Base-by-base conservation (phyloP, 139 green algal species). In the Bryopsis sp. region DNA sequence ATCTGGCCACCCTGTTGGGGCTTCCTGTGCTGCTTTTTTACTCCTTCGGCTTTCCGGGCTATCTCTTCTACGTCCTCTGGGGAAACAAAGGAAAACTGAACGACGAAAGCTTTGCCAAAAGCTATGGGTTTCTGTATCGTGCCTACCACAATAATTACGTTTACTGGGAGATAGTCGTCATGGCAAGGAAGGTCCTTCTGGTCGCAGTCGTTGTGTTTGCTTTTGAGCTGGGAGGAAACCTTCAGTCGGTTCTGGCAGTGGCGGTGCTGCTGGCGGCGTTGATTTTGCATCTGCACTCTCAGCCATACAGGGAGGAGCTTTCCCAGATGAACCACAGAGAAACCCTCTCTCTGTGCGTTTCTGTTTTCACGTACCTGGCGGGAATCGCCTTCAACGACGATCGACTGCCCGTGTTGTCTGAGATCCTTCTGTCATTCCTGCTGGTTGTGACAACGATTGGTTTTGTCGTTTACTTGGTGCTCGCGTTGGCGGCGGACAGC, bases 301-400 rank as follows among this genome's bases (percentile, higher is more conserved):
- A n/a, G n/a, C n/a, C n/a, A n/a, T n/a, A n/a, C n/a, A n/a, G n/a
- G n/a, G n/a, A n/a, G n/a, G n/a, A n/a, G n/a, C n/a, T n/a, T n/a
- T n/a, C n/a, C n/a, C 15, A n/a, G n/a, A n/a, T n/a, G n/a, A n/a
- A n/a, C n/a, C 43, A 26, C 15, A 19, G 15, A 19, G 43, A 54
- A 19, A 19, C 15, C 15, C 19, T 54, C 43, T 54, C 43, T 19
- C 11, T 54, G 19, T 19, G 11, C 43, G 43, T 54, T 11, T 54
- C 43, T 19, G 19, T 54, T 19, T 19, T 54, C 15, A 54, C 43
- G 43, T 54, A 26, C 43, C 19, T 26, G 15, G 11, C 43, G 15
- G 43, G 43, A 19, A 54, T 54, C 43, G 43, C 19, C 15, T 54
- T 54, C 43, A 54, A 54, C 43, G 43, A 54, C 43, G n/a, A n/a